A percentile compares a stretch with the other conserved stretches of the same genome.
These are phyloP conservation scores for Nigrospora sphaerica DNA, from an alignment of 2,329 filamentous ascomycete species.

Conservation along the genomic window DNA sequence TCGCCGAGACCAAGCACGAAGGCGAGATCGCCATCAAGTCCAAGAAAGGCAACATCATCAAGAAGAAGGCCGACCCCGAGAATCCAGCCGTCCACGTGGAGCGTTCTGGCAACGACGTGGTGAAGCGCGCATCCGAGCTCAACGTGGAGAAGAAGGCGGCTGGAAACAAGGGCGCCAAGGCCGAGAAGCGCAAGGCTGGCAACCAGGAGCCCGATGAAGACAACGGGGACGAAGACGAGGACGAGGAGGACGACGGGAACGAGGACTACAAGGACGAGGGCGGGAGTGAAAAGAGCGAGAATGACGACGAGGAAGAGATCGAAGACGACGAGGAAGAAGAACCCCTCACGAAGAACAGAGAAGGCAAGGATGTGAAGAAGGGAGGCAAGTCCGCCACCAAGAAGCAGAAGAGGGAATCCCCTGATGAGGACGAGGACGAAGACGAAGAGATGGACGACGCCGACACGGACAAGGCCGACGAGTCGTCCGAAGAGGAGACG, in stretches of 20 bases:
- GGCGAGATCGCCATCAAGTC: slow-evolving; percentile 55
- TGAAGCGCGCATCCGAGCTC: slow-evolving; percentile 55
- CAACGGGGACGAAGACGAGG: background rate
- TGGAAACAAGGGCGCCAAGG: slow-evolving; percentile 15
- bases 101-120: slow-evolving; percentile 56
- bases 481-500: background rate
- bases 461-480: background rate
- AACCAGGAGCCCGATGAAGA: slow-evolving; percentile 4
- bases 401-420: slow-evolving; percentile 16
- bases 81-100: slow-evolving; percentile 55
- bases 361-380: slow-evolving; percentile 12
- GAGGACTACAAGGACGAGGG: no score
- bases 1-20: slow-evolving; percentile 52
- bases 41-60: slow-evolving; percentile 56
- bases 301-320: background rate
- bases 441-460: background rate
- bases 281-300: slow-evolving; percentile 11
- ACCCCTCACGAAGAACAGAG: slow-evolving; percentile 8
- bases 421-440: slow-evolving; percentile 4
- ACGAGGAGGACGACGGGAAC: no score
- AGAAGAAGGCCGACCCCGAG: slow-evolving; percentile 51
- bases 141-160: slow-evolving; percentile 41
- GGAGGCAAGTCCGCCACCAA: slow-evolving; percentile 13
- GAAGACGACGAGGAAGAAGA: background rate
- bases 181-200: slow-evolving; percentile 17